These are phyloP conservation scores for Evansstolkia leycettana DNA, from an alignment of 495 filamentous ascomycete genomes.

Conservation along the genomic window DNA sequence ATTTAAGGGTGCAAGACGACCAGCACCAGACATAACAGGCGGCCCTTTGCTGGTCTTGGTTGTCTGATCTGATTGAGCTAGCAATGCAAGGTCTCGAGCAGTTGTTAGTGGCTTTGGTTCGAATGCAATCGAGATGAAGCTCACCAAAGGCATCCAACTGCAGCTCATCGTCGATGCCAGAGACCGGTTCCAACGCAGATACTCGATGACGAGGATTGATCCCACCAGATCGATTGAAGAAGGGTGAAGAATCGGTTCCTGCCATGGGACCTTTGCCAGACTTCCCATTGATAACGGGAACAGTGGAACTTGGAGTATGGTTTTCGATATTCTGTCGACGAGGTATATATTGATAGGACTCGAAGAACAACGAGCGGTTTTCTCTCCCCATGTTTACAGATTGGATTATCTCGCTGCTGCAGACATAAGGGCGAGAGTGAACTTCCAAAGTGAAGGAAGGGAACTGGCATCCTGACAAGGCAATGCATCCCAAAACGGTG, in stretches of 20 bases:
- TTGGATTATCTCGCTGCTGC: too few relatives aligned
- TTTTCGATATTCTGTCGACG: background rate
- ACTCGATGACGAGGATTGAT: background rate
- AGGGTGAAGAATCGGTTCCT: slow-evolving; percentile 10
- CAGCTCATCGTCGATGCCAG: slow-evolving; percentile 12
- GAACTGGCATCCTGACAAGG: background rate
- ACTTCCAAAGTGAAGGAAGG: background rate
- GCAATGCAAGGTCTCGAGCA: slow-evolving; percentile 24
- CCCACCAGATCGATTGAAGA: slow-evolving; percentile 2
- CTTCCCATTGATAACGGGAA: slow-evolving; percentile 2
- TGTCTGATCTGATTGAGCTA: slow-evolving; percentile 16
- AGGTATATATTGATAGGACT: background rate
- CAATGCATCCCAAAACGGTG: too few relatives aligned
- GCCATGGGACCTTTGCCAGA: slow-evolving; percentile 11
- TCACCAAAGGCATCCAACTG: slow-evolving; percentile 41
- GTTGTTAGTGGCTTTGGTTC: too few relatives aligned
- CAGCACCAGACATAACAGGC: background rate
- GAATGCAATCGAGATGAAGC: slow-evolving; percentile 1
- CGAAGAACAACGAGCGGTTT: background rate
- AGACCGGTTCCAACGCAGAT: background rate
- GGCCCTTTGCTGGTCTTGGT: background rate
- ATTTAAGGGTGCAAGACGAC: background rate
- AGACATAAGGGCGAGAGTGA: too few relatives aligned
- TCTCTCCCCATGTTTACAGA: background rate
- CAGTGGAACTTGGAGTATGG: background rate